Evolutionary conservation across 2,329 filamentous ascomycete species (phyloP), one percentile per base, ranked within the genome.

Genomic region (Sporothrix brasiliensis): DNA sequence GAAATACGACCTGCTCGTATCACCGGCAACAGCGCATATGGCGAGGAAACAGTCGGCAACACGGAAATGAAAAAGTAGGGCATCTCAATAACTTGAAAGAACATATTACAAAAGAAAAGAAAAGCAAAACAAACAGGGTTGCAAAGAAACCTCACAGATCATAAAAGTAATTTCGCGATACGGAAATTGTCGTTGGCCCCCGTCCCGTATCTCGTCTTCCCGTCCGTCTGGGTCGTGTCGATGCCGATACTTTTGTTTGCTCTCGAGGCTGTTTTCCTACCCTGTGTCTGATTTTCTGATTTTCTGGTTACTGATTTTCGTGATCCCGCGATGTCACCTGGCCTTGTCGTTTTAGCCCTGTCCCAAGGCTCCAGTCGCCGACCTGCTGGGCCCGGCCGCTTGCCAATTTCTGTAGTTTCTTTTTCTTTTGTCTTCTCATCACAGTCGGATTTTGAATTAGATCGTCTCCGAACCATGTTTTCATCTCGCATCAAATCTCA

Each of bases 251-350:
- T 19, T 24, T 41, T 27, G 41, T 27, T 63, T 63, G n/a, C 5
- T 14, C 21, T n/a, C 24, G 10, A 14, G 24, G 21, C n/a, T 61
- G 39, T 63, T 13, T 27, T 44, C 41, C 41, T 16, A 16, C 41
- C n/a, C 11, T 41, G 19, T 60, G 16, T 60, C 34, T 44, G 34
- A 41, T 41, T 41, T 44, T 60, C 34, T 44, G 19, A 41, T 41
- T 41, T 44, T 44, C 41, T 44, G 41, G 41, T 44, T 44, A 4
- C 49, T 50, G 44, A 49, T 49, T 49, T 49, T 16, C 34, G 34
- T 61, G 24, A 50, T 69, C 47, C 68, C 58, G 68, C 68, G 50
- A 69, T 69, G 68, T 69, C 21, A 69, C 68, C 68, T 39, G 44
- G 39, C 41, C 58, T 63, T 63, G 56, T 60, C 56, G 41, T 27